Conservation (phyloP, 495 filamentous ascomycete genomes). For the Apodospora peruviana region DNA sequence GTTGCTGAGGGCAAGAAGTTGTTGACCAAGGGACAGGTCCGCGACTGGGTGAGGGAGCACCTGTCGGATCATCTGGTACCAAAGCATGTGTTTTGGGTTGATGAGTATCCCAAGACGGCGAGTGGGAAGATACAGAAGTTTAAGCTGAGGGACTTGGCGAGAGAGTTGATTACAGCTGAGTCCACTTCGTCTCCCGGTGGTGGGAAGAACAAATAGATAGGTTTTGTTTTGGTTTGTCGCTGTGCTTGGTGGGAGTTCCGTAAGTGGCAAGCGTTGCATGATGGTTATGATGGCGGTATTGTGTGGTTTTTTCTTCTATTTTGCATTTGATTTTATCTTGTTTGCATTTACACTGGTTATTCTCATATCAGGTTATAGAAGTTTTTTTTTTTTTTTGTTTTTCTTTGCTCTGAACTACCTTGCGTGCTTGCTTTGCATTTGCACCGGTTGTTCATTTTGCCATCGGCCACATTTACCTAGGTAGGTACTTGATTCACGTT, state of each 20-base stretch:
- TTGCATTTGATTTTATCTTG: neutral
- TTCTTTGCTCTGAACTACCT: neutral
- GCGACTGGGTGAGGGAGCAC: slow-evolving; percentile 64
- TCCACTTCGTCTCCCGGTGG: no score
- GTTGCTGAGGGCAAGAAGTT: slow-evolving; percentile 17
- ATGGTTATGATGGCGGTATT: neutral
- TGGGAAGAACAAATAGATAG: no score
- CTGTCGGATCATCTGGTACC: slow-evolving; percentile 79
- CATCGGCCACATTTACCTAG: no score
- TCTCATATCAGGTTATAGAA: neutral
- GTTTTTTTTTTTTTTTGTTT: neutral
- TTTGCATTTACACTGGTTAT: neutral
- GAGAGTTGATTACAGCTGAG: neutral
- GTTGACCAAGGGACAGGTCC: slow-evolving; percentile 52
- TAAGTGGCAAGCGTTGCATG: neutral
- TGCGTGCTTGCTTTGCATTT: no score
- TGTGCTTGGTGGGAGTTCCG: neutral
- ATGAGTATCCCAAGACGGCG: slow-evolving; percentile 83
- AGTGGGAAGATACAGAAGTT: slow-evolving; percentile 98
- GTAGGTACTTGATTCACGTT: no score
- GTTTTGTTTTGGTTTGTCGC: no score
- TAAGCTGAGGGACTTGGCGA: slow-evolving; percentile 59
- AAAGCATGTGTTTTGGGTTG: slow-evolving; percentile 82
- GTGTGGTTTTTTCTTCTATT: no score
- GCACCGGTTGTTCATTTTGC: no score